Conservation (phyloP, 331 rosid species). For the Cydonia oblonga region DNA sequence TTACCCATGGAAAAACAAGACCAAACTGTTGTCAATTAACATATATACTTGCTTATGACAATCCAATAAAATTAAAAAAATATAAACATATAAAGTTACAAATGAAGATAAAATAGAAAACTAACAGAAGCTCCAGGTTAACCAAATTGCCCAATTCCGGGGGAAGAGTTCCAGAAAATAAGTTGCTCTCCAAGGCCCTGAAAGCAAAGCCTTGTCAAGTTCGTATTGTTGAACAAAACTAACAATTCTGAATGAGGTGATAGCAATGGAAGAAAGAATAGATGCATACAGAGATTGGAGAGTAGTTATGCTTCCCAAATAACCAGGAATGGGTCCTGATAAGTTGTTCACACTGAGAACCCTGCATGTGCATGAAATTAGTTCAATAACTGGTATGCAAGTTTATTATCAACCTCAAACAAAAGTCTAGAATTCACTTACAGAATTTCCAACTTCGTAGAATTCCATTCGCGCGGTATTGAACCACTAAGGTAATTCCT, state of each 20-base stretch:
- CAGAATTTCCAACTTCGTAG: conserved; percentile 17
- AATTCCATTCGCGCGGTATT: conserved; percentile 28
- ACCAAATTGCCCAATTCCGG: conserved; percentile 13
- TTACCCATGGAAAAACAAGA: too few species aligned
- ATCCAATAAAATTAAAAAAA: not conserved
- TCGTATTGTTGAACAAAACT: too few species aligned
- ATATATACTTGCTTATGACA: not conserved
- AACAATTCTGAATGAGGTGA: too few species aligned
- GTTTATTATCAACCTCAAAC: not conserved
- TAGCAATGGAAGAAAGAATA: too few species aligned
- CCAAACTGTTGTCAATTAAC: too few species aligned
- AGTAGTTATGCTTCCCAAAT: conserved; percentile 13
- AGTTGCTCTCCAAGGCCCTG: conserved; percentile 16
- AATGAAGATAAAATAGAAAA: not conserved
- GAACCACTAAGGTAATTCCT: conserved; percentile 24
- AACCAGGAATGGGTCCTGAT: conserved; percentile 15
- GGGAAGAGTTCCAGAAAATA: conserved; percentile 13
- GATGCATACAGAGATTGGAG: conserved; percentile 4
- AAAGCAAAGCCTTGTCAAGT: too few species aligned
- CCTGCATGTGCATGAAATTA: not conserved
- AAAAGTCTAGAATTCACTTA: conserved; percentile 2
- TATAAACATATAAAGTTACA: not conserved
- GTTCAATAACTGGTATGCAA: not conserved
- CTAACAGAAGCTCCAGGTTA: conserved; percentile 7
- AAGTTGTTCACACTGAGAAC: conserved; percentile 16